Evolutionary conservation across 805 yeast species (phyloP), one percentile per base, ranked within the genome.

Genomic region (Komagataella phaffii): DNA sequence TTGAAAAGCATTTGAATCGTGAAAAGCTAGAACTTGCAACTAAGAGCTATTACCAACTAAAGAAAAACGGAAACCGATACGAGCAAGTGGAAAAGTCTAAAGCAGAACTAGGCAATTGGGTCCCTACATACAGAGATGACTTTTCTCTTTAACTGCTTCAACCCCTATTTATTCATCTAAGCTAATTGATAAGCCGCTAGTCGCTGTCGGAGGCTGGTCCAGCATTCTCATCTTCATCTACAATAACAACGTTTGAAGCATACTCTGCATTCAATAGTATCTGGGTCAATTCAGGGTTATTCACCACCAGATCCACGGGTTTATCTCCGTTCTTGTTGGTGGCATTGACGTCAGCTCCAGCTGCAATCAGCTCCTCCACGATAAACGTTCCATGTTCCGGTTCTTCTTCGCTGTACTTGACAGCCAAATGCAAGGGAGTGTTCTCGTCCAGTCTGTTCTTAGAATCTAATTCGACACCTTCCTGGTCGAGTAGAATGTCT

Each of bases 391-490:
- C 96, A 64, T 85, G 89, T 54, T 87, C 96, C 0, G 93, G 87
- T 61, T 91, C 96, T 23, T 80, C 81, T 48, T 72, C 71, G 12
- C 90, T 74, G 64, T 85, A 91, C 54, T 76, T 77, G 10, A 83
- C 96, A 4, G 96, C 95, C 55, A 77, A 69, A 66, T 91, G 98
- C 56, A 93, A 74, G 12, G 99, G 97, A 1, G 97, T 88, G 56
- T 87, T 90, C 44, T 89, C 90, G 50, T 83, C 84, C 24, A 76
- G 53, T 44, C 80, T 74, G 64, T 85, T 85, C 45, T 67, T 63
- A 1, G 96, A 93, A 64, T 93, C 96, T 30, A 90, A 81, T 57
- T 90, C 96, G 17, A 90, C 89, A 2, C 93, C 96, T 54, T 87
- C 95, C 51, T 84, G 82, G 64, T 91, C 97, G 54, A 91, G 72